Evolutionary conservation across 805 yeast genomes (phyloP), one percentile per base, ranked within the genome.

Genomic region (Wickerhamomyces bisporus): DNA sequence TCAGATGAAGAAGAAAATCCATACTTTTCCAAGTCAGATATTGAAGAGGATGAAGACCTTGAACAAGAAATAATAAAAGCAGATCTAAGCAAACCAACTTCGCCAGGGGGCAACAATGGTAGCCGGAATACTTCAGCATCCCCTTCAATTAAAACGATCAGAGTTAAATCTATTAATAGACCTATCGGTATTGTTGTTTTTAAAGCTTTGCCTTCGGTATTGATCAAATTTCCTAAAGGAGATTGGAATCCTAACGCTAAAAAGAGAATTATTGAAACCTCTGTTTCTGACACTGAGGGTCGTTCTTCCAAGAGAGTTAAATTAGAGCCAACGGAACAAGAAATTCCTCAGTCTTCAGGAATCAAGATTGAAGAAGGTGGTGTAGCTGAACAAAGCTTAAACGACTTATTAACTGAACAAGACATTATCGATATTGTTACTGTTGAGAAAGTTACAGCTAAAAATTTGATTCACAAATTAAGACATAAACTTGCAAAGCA

Each of bases 1-100:
- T 88, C 91, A 50, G 97, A 88, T 50, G 76, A 86, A 38, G 93
- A 87, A 39, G 77, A 75, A 32, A 86, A 87, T 57, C 96, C 96
- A 28, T 88, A 87, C 53, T 66, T 83, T 17, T 77, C 82, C 33
- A 75, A 85, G 53, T 80, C 86, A 42, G 86, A 79, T 35, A 63
- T 75, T 12, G 86, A 81, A 37, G 70, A 74, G 27, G 73, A 65
- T n/a, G 62, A 59, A 3, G 71, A 64, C 25, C 62, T 63, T 13
- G 58, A 55, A 5, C 69, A 63, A 32, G 65, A 60, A 10, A 59
- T 67, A 32, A 48, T 66, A 30, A 71, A 71, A 42, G 64, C 62
- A 5, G 66, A 62, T 30, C 56, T 58, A 16, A 57, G 59, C 8
- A 46, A 39, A 45, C 49, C 49, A 6, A 39, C 38, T 2, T 48